Evolutionary conservation across 441 rosid species (phyloP), one percentile per base, ranked within the genome.

Genomic region (Geranium incanum): DNA sequence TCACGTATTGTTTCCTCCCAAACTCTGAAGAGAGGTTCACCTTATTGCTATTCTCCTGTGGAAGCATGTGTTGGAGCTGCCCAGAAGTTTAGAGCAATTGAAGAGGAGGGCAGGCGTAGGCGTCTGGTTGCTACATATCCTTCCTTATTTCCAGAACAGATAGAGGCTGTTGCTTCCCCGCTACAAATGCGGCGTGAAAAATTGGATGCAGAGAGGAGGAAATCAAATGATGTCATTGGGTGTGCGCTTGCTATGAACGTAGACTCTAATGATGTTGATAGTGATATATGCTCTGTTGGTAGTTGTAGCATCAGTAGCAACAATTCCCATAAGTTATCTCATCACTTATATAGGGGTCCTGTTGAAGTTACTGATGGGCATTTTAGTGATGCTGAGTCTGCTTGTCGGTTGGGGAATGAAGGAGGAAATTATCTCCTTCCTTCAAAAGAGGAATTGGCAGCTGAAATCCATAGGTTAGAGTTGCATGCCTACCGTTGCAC

Each of bases 401-500:
- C 70, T 45, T 83, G 81, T 71, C 75, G 66, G 19, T 72, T 67
- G 76, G 69, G 57, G 70, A 71, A 76, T 19, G 76, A 72, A 69
- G 76, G 16, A 57, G 78, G 77, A 73, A 80, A 75, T 77, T 73
- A 72, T 65, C 72, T 59, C 67, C 71, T 68, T 72, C 75, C 80
- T 52, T 38, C 39, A 5, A 75, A 79, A 68, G 76, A 77, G 78
- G 75, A 70, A 15, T 66, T 80, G 74, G 83, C 78, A 38, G 80
- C 72, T 28, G 85, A 80, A 78, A 79, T 86, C 72, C 92, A 83
- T 80, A 84, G 57, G 78, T 71, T 87, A 75, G 89, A 87, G 86
- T 75, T 88, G 83, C 88, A 79, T 77, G 88, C 86, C 33, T 88
- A 88, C 76, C 76, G 85, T 69, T 72, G 79, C 81, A 88, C 84